phyloP scores from a whole-genome alignment of 2,329 filamentous ascomycete species.

The Colletotrichum sp. region DNA sequence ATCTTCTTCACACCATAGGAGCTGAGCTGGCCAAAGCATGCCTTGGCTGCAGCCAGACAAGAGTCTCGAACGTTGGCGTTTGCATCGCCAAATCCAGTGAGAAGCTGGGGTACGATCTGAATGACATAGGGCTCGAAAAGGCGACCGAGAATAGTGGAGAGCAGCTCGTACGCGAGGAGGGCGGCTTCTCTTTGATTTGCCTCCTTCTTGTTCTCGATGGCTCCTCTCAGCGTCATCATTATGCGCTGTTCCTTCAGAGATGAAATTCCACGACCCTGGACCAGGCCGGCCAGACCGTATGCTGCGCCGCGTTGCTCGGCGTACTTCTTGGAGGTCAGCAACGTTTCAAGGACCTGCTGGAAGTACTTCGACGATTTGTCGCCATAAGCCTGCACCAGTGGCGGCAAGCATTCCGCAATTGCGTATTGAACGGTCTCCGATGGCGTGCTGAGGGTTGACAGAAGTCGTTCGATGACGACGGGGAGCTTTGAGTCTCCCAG shows the following conservation, averaged over 20 bases:
- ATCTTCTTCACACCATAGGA: conserved; percentile 97
- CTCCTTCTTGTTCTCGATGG: conserved; percentile 96
- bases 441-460: conserved; percentile 88
- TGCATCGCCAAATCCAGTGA: conserved; percentile 87
- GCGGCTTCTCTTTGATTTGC: conserved; percentile 86
- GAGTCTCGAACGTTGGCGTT: conserved; percentile 91
- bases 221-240: conserved; percentile 78
- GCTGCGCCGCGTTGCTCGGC: conserved; percentile 92
- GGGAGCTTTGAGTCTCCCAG: conserved; percentile 87
- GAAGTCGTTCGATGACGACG: conserved; percentile 82
- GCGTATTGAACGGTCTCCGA: conserved; percentile 98
- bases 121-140: conserved; percentile 97
- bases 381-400: conserved; percentile 81
- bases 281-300: conserved; percentile 90
- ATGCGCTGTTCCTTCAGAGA: conserved; percentile 86
- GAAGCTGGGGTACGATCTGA: conserved; percentile 88
- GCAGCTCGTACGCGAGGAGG: conserved; percentile 86
- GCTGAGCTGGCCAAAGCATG: conserved; percentile 90
- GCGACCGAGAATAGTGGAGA: conserved; percentile 84
- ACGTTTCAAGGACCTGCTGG: conserved; percentile 77
- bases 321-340: conserved; percentile 90
- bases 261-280: conserved; percentile 84
- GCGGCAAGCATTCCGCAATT: conserved; percentile 91
- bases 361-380: conserved; percentile 83
- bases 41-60: conserved; percentile 90